Percentiles rank a stretch among this genome's conserved stretches.
Conservation (phyloP, 345 rosid species). For the Reutealis trisperma region DNA sequence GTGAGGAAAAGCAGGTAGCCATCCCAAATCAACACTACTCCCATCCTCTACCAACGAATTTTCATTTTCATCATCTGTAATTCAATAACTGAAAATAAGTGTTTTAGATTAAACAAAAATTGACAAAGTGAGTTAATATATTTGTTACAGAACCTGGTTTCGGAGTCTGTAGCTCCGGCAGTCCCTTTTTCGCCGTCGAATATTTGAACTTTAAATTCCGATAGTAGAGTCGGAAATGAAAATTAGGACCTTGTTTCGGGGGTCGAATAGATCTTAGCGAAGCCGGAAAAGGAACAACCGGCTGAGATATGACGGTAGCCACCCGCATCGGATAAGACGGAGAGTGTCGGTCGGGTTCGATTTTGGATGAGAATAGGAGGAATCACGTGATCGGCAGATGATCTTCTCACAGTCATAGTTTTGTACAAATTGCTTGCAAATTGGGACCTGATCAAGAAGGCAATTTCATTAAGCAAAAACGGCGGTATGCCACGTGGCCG, state of each 20-base stretch:
- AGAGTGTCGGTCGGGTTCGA: neutral
- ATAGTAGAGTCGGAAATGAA: slow-evolving; percentile 20
- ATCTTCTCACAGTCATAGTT: no score
- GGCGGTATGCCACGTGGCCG: no score
- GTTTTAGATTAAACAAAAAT: neutral
- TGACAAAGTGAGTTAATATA: neutral
- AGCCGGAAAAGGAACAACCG: slow-evolving; percentile 36
- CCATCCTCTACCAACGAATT: slow-evolving; percentile 18
- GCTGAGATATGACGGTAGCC: slow-evolving; percentile 30
- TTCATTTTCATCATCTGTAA: slow-evolving; percentile 39
- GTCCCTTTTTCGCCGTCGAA: slow-evolving; percentile 36
- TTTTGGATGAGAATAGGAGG: neutral
- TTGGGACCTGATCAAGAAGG: no score
- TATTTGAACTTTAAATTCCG: slow-evolving; percentile 24
- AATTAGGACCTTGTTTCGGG: slow-evolving; percentile 8
- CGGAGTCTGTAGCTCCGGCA: slow-evolving; percentile 18
- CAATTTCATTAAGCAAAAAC: neutral
- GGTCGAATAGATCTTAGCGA: neutral
- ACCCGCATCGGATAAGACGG: slow-evolving; percentile 33
- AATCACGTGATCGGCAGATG: neutral
- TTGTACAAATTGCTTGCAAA: no score
- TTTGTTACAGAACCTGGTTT: slow-evolving; percentile 32
- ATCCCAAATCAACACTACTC: slow-evolving; percentile 49
- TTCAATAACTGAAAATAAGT: neutral
- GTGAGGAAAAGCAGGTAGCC: slow-evolving; percentile 76